These are phyloP conservation scores for Chamaenerion angustifolium DNA, from an alignment of 345 rosid species.

Conservation along the genomic window DNA sequence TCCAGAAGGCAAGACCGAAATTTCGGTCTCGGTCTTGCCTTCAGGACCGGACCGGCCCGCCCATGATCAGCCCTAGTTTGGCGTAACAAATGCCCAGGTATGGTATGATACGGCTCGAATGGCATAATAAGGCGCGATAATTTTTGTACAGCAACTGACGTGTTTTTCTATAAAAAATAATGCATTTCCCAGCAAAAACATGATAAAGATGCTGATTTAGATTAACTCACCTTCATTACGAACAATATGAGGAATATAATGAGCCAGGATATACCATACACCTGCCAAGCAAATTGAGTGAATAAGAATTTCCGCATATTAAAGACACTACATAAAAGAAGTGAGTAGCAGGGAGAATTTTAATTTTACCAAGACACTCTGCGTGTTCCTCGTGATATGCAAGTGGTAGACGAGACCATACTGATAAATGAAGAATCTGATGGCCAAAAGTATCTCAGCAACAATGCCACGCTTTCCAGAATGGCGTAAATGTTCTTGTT, in stretches of 20 bases:
- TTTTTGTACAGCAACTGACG: no score
- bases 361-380: constrained; percentile 55
- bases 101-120: no score
- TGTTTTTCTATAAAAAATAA: no score
- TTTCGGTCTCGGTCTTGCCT: no score
- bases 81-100: no score
- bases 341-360: constrained; percentile 3
- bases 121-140: no score
- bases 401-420: constrained; percentile 94
- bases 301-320: not conserved
- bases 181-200: no score
- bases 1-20: no score
- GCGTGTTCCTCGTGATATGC: constrained; percentile 31
- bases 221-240: constrained; percentile 75
- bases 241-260: constrained; percentile 77
- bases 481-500: constrained; percentile 78
- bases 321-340: not conserved
- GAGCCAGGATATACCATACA: constrained; percentile 90
- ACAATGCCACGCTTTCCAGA: constrained; percentile 91
- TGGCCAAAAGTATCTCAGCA: constrained; percentile 74
- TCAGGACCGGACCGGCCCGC: no score
- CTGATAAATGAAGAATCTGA: constrained; percentile 85
- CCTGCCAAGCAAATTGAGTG: constrained; percentile 24
- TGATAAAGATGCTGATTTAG: not conserved
- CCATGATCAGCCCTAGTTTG: no score